These are phyloP conservation scores for Alternaria metachromatica DNA, from an alignment of 2,329 filamentous ascomycete species.

Conservation along the genomic window DNA sequence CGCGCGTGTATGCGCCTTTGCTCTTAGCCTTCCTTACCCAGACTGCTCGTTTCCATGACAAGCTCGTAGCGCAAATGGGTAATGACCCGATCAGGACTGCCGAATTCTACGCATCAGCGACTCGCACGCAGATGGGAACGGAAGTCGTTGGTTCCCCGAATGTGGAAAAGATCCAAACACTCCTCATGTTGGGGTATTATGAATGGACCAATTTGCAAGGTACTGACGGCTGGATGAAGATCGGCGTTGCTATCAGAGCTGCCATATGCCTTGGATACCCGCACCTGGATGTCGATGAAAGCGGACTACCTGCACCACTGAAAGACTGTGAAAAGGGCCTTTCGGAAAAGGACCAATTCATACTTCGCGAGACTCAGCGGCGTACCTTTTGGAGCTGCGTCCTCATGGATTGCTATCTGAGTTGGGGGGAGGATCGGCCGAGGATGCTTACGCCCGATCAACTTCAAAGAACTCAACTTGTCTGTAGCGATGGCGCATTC, in stretches of 20 bases:
- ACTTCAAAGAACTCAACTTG: conserved; percentile 67
- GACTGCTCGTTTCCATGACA: conserved; percentile 71
- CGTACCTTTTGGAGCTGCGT: conserved; percentile 79
- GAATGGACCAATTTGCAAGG: conserved; percentile 73
- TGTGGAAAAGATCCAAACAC: conserved; percentile 69
- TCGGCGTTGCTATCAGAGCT: conserved; percentile 66
- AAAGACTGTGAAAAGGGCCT: conserved; percentile 12
- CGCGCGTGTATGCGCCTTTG: conserved; percentile 62
- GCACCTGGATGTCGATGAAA: conserved; percentile 34
- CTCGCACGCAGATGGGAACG: conserved; percentile 56
- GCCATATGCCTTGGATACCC: conserved; percentile 55
- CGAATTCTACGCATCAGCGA: conserved; percentile 68
- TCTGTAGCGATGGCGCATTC: conserved; percentile 71
- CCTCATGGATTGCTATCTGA: conserved; percentile 73
- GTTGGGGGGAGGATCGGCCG: conserved; percentile 67
- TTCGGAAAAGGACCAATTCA: conserved; percentile 52
- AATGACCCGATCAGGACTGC: conserved; percentile 48
- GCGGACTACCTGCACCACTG: conserved; percentile 19
- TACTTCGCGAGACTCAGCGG: conserved; percentile 68
- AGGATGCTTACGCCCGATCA: conserved; percentile 66
- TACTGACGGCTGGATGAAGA: conserved; percentile 68
- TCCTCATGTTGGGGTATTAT: conserved; percentile 74
- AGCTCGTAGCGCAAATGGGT: conserved; percentile 45
- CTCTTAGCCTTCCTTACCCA: conserved; percentile 72
- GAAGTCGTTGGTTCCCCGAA: conserved; percentile 51